Conservation (phyloP, 129 eudicot genomes). For the Saussurea involucrata region DNA sequence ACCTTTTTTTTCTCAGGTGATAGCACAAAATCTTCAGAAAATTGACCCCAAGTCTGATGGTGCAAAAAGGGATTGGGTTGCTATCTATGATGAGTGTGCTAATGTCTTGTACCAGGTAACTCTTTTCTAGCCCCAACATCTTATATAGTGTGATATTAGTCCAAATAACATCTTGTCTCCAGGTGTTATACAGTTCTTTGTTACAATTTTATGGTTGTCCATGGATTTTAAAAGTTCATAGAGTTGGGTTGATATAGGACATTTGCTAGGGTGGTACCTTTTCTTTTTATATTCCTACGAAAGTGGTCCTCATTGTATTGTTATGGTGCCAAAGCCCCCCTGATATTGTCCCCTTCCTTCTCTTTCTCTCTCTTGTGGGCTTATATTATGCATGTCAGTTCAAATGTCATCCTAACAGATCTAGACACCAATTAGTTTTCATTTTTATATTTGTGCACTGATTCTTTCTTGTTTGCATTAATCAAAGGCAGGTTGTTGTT, state of each 20-base stretch:
- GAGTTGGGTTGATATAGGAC: not conserved
- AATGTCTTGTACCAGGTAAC: slow-evolving; percentile 90
- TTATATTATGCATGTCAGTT: not conserved
- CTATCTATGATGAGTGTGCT: slow-evolving; percentile 98
- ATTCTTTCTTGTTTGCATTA: not conserved
- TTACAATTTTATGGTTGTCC: not conserved
- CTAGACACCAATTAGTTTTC: not conserved
- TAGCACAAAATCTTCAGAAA: slow-evolving; percentile 97
- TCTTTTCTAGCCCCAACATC: slow-evolving; percentile 3
- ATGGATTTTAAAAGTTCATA: not conserved
- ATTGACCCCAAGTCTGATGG: slow-evolving; percentile 98
- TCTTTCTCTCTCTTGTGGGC: not conserved
- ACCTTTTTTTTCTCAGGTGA: slow-evolving; percentile 48
- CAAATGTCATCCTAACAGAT: not conserved
- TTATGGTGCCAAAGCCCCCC: not conserved
- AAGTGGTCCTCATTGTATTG: not conserved
- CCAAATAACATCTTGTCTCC: not conserved
- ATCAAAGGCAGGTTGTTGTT: not conserved
- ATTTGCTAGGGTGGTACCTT: not conserved
- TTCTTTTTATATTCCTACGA: not conserved
- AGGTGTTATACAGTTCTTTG: not conserved
- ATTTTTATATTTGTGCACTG: not conserved
- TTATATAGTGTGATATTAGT: not conserved
- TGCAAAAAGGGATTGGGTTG: slow-evolving; percentile 99
- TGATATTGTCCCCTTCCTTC: not conserved